These are phyloP conservation scores for Eleusine indica DNA, from an alignment of 176 grass and related monocot genomes.

Conservation along the genomic window DNA sequence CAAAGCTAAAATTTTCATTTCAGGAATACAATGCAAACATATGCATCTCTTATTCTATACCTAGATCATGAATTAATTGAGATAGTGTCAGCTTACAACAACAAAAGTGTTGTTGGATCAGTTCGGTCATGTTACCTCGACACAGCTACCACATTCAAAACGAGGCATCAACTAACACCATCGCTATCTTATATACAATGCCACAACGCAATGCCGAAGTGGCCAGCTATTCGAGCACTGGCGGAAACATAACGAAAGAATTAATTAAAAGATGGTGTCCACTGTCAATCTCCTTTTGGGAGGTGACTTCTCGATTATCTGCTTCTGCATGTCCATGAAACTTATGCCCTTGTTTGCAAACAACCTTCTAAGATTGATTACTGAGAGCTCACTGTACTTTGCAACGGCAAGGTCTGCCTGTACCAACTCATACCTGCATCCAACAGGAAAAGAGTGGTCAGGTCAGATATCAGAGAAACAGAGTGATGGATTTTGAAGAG, in stretches of 20 bases:
- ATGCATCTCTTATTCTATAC: neutral
- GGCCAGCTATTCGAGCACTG: neutral
- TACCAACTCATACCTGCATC: constrained; percentile 83
- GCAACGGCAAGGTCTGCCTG: constrained; percentile 78
- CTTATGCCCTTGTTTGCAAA: constrained; percentile 75
- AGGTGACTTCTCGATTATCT: constrained; percentile 81
- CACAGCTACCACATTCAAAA: constrained; percentile 1
- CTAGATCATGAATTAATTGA: constrained; percentile 17
- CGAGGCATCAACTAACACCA: constrained; percentile 27
- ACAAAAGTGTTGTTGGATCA: constrained; percentile 7
- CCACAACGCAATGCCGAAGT: constrained; percentile 2
- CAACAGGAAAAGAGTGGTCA: constrained; percentile 1
- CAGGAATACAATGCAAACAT: neutral
- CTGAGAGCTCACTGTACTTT: constrained; percentile 75
- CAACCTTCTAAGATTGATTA: constrained; percentile 93
- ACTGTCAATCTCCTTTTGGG: constrained; percentile 70
- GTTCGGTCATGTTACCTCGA: neutral
- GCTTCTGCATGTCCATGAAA: constrained; percentile 97
- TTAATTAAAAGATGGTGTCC: constrained; percentile 65
- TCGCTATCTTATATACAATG: constrained; percentile 26
- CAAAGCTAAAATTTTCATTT: no score
- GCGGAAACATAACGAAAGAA: neutral
- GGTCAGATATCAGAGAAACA: neutral
- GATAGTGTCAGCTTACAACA: constrained; percentile 18
- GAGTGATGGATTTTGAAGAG: neutral